These are phyloP conservation scores for Xylariaceae sp. DNA, from an alignment of 2,329 filamentous ascomycete species.

Conservation along the genomic window DNA sequence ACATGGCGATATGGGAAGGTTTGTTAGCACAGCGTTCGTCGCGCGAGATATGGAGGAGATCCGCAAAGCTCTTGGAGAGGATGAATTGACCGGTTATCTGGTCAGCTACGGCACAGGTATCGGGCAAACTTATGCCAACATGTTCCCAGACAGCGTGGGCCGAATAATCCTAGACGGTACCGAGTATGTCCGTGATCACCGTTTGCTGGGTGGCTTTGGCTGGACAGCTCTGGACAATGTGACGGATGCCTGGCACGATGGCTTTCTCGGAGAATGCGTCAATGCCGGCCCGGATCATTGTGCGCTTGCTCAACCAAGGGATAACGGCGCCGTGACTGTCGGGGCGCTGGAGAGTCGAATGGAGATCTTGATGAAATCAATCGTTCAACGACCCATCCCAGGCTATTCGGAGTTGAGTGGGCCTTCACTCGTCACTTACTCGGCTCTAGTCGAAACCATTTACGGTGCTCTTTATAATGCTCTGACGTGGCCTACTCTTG, in stretches of 20 bases:
- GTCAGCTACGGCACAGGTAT: slow-evolving; percentile 60
- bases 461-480: slow-evolving; percentile 53
- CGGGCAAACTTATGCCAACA: slow-evolving; percentile 56
- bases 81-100: slow-evolving; percentile 55
- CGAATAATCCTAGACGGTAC: slow-evolving; percentile 57
- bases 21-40: slow-evolving; percentile 53
- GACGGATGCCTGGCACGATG: slow-evolving; percentile 56
- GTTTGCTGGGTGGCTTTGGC: slow-evolving; percentile 53
- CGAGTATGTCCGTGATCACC: slow-evolving; percentile 54
- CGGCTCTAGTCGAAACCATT: slow-evolving; percentile 46
- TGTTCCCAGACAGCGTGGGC: slow-evolving; percentile 56
- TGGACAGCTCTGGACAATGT: slow-evolving; percentile 55
- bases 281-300: slow-evolving; percentile 54
- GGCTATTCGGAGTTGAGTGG: slow-evolving; percentile 48
- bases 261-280: slow-evolving; percentile 57
- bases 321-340: slow-evolving; percentile 42
- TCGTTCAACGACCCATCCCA: slow-evolving; percentile 46
- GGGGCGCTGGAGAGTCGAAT: slow-evolving; percentile 48
- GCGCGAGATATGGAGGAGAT: slow-evolving; percentile 57
- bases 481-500: slow-evolving; percentile 48
- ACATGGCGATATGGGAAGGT: slow-evolving; percentile 53
- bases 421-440: slow-evolving; percentile 54
- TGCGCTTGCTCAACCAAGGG: slow-evolving; percentile 47
- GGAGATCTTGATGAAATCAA: slow-evolving; percentile 44
- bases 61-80: slow-evolving; percentile 51